Conservation (phyloP, 75 land plant genomes). For the Larix kaempferi region DNA sequence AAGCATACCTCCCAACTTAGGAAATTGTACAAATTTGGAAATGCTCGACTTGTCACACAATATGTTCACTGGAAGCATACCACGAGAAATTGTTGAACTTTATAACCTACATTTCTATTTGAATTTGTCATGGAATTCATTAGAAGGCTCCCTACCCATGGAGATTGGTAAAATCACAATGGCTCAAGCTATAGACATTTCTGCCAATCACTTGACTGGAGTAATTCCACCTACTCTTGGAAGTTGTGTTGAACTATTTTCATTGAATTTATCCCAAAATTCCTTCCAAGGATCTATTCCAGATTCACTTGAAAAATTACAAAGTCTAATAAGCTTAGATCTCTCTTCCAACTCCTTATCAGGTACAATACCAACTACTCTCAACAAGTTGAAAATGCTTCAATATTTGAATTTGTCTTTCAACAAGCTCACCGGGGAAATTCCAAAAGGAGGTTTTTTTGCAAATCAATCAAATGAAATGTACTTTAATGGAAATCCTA, state of each 20-base stretch:
- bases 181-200: no score
- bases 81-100: no score
- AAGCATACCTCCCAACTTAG: constrained; percentile 18
- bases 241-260: constrained; percentile 7
- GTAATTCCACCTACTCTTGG: background rate
- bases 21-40: constrained; percentile 11
- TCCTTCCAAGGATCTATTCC: constrained; percentile 31
- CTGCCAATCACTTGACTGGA: no score
- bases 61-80: background rate
- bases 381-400: background rate
- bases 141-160: constrained; percentile 33
- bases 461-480: no score
- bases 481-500: no score
- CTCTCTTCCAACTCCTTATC: constrained; percentile 27
- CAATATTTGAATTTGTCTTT: no score
- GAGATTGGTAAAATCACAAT: constrained; percentile 3
- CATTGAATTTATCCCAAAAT: constrained; percentile 26
- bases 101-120: no score
- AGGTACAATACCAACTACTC: background rate
- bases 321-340: constrained; percentile 12
- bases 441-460: no score
- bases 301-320: background rate
- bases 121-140: background rate
- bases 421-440: no score
- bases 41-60: constrained; percentile 15